A percentile compares a stretch with the other conserved stretches of the same genome.
These are phyloP conservation scores for Phylloporus sp. DNA, from an alignment of 768 basidiomycete genomes.

Conservation along the genomic window DNA sequence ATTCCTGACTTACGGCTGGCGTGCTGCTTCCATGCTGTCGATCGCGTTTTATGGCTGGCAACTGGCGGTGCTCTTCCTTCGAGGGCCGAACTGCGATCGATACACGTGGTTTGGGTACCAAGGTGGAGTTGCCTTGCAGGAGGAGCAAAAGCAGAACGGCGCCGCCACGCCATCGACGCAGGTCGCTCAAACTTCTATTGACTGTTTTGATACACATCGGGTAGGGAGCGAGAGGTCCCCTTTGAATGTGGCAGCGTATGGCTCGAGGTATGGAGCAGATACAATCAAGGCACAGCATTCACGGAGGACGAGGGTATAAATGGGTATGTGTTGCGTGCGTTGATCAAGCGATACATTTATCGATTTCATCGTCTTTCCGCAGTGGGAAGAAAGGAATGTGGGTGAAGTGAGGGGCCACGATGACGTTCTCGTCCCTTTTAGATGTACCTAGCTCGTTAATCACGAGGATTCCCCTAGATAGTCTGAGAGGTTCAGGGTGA, in stretches of 20 bases:
- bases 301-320: too few relatives aligned
- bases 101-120: slow-evolving; percentile 57
- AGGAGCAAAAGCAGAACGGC: slow-evolving; percentile 1
- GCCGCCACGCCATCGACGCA: background rate
- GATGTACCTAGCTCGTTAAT: too few relatives aligned
- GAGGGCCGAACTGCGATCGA: slow-evolving; percentile 36
- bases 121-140: slow-evolving; percentile 39
- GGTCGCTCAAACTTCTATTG: background rate
- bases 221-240: background rate
- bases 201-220: background rate
- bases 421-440: too few relatives aligned
- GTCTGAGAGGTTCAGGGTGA: too few relatives aligned
- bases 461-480: too few relatives aligned
- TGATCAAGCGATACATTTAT: too few relatives aligned
- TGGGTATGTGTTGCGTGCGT: too few relatives aligned
- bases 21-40: slow-evolving; percentile 29
- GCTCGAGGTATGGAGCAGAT: too few relatives aligned
- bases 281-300: too few relatives aligned
- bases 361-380: too few relatives aligned
- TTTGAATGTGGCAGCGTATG: background rate
- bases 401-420: too few relatives aligned
- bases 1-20: slow-evolving; percentile 40
- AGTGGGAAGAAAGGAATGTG: too few relatives aligned
- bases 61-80: slow-evolving; percentile 32
- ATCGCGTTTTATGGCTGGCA: slow-evolving; percentile 35